Evolutionary conservation across 2,329 filamentous ascomycete genomes (phyloP).

Genomic region (Graphiopsis chlorocephala): DNA sequence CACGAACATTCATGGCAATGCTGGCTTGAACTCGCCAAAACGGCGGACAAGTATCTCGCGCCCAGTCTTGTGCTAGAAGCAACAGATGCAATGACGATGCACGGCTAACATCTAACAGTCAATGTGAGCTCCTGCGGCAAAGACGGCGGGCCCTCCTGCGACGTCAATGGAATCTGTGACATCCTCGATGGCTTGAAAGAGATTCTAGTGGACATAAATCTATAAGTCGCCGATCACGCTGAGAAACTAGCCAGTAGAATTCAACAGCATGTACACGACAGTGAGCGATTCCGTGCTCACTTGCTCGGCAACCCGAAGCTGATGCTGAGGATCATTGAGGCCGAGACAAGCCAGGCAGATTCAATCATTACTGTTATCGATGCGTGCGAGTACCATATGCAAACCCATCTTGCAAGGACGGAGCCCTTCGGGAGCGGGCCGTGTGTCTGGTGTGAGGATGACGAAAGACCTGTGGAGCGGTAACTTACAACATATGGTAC

Average conservation of each 20-base stretch:
- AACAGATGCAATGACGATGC: background rate
- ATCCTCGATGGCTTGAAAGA: background rate
- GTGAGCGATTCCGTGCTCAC: background rate
- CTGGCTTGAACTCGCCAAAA: background rate
- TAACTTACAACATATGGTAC: background rate
- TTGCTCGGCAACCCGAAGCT: background rate
- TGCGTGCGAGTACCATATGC: background rate
- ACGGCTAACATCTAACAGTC: background rate
- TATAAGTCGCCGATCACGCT: background rate
- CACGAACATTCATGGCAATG: background rate
- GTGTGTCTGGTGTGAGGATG: background rate
- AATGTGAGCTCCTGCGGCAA: background rate
- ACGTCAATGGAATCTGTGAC: background rate
- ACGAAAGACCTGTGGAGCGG: background rate
- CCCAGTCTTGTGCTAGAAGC: background rate
- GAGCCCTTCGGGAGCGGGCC: background rate
- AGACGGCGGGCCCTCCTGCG: background rate
- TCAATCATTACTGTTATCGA: background rate
- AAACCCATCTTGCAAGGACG: background rate
- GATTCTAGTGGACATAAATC: background rate
- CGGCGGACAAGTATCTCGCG: background rate
- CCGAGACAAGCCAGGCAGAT: background rate
- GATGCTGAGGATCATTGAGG: background rate
- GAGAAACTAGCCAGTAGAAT: background rate
- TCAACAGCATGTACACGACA: background rate